phyloP scores from a whole-genome alignment of 192 early-diverging fungal genomes.

The Coemansia sp. region DNA sequence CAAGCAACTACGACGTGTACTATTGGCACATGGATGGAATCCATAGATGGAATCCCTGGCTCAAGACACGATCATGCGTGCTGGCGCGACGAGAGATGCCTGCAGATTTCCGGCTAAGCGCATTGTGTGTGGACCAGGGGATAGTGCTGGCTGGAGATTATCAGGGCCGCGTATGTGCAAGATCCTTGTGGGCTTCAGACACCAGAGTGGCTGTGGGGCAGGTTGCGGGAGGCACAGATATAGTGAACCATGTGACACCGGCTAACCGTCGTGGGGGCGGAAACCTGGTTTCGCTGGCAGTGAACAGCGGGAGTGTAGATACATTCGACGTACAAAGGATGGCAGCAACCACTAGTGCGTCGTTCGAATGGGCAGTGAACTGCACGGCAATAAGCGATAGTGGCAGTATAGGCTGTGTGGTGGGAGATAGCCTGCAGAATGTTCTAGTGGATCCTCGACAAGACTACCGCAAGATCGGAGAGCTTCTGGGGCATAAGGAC shows the following conservation, averaged over 20 bases:
- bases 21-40: slow-evolving; percentile 33
- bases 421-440: slow-evolving; percentile 36
- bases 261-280: slow-evolving; percentile 2
- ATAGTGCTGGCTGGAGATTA: slow-evolving; percentile 45
- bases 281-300: slow-evolving; percentile 15
- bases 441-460: slow-evolving; percentile 35
- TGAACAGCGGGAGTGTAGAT: slow-evolving; percentile 27
- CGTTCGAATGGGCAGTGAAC: slow-evolving; percentile 46
- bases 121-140: slow-evolving; percentile 38
- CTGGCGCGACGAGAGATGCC: slow-evolving; percentile 25
- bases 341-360: not conserved
- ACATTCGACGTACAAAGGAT: slow-evolving; percentile 16
- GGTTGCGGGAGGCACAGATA: slow-evolving; percentile 16
- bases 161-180: slow-evolving; percentile 30
- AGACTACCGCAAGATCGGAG: slow-evolving; percentile 2
- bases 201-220: not conserved
- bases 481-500: slow-evolving; percentile 42
- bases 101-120: slow-evolving; percentile 18
- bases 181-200: slow-evolving; percentile 11
- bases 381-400: slow-evolving; percentile 29
- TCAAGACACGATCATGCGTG: slow-evolving; percentile 13
- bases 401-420: slow-evolving; percentile 39
- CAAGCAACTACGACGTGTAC: slow-evolving; percentile 45
- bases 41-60: slow-evolving; percentile 43
- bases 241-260: slow-evolving; percentile 41